Conservation (phyloP, 371 early-diverging fungal genomes). For the Chytridium lagenaria region DNA sequence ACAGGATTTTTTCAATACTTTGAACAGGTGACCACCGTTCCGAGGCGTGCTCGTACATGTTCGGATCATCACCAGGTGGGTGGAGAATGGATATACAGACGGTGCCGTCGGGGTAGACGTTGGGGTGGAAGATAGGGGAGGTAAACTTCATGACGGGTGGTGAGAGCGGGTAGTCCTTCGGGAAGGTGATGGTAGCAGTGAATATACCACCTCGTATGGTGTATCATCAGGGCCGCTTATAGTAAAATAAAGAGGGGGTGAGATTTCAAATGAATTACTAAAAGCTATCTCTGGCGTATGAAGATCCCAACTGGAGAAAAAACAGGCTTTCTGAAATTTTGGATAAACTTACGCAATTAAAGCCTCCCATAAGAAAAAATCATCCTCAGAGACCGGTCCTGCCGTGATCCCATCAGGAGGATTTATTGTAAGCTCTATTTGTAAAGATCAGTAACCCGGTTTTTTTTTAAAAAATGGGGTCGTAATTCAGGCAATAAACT, state of each 20-base stretch:
- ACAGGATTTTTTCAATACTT: conserved; percentile 95
- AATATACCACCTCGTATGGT: conserved; percentile 67
- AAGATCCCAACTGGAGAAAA: too few species aligned
- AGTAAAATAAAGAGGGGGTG: too few species aligned
- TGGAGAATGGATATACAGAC: conserved; percentile 99
- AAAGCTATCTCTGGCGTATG: too few species aligned
- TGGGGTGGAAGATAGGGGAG: conserved; percentile 94
- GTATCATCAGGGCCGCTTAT: conserved; percentile 58
- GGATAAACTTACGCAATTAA: conserved; percentile 78
- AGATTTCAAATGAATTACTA: too few species aligned
- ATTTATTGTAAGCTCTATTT: conserved; percentile 87
- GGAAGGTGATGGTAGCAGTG: conserved; percentile 63
- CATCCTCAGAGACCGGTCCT: conserved; percentile 90
- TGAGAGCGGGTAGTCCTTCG: conserved; percentile 66
- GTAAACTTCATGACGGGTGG: conserved; percentile 74
- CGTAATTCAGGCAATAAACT: too few species aligned
- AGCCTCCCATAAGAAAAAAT: conserved; percentile 97
- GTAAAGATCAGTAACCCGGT: background rate
- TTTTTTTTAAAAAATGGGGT: too few species aligned
- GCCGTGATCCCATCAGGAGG: conserved; percentile 97
- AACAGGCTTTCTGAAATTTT: too few species aligned
- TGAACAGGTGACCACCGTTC: conserved; percentile 92
- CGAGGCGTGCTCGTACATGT: conserved; percentile 71
- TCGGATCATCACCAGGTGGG: conserved; percentile 98
- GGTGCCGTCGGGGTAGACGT: conserved; percentile 96